phyloP scores from a whole-genome alignment of 495 filamentous ascomycete genomes.

The Darksidea phi region DNA sequence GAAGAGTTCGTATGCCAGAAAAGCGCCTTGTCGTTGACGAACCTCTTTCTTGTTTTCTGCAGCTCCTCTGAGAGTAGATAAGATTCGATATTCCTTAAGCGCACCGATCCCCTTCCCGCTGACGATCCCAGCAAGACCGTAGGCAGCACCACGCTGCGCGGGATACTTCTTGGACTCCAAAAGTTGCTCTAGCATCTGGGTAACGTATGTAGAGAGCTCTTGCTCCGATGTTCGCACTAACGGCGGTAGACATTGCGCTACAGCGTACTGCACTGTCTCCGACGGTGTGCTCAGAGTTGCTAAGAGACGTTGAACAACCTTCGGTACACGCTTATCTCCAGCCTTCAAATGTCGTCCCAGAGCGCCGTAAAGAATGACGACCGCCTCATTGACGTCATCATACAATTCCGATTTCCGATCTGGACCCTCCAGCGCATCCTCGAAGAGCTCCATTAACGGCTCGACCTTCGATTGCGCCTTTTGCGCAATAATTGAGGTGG shows the following conservation, averaged over 20 bases:
- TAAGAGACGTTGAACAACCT: conserved; percentile 79
- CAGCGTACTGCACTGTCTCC: conserved; percentile 92
- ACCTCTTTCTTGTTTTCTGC: conserved; percentile 89
- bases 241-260: conserved; percentile 88
- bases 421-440: conserved; percentile 75
- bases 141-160: conserved; percentile 85
- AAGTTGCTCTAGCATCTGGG: conserved; percentile 74
- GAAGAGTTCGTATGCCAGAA: conserved; percentile 86
- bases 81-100: conserved; percentile 79
- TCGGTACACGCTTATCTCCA: conserved; percentile 78
- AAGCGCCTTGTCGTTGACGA: conserved; percentile 81
- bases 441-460: conserved; percentile 86
- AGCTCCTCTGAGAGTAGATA: conserved; percentile 72
- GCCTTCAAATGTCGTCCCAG: conserved; percentile 80
- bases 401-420: conserved; percentile 73
- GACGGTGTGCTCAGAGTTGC: conserved; percentile 91
- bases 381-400: conserved; percentile 90
- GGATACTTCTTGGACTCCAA: conserved; percentile 86
- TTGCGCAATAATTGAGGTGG: conserved; percentile 71
- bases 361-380: conserved; percentile 94
- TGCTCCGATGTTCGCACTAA: conserved; percentile 77
- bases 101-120: conserved; percentile 80
- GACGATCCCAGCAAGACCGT: conserved; percentile 88
- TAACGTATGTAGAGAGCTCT: conserved; percentile 73
- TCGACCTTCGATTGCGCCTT: conserved; percentile 81